These are phyloP conservation scores for Arabidopsis hybrid DNA, from an alignment of 441 rosid genomes.

Conservation along the genomic window DNA sequence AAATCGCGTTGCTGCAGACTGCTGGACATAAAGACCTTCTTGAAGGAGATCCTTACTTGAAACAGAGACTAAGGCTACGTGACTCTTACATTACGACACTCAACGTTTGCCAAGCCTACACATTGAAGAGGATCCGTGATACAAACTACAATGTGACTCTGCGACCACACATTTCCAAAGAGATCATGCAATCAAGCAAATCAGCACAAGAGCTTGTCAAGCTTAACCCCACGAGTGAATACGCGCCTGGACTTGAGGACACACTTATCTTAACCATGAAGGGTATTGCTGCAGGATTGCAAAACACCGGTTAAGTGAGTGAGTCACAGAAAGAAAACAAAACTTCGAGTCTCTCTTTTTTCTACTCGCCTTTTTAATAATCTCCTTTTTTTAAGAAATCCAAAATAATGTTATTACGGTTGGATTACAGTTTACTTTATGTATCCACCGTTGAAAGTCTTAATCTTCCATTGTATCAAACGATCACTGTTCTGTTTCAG, in stretches of 20 bases:
- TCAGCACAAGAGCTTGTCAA: slow-evolving; percentile 73
- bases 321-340: not conserved
- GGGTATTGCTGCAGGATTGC: slow-evolving; percentile 94
- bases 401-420: slow-evolving; percentile 40
- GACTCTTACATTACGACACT: slow-evolving; percentile 92
- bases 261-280: slow-evolving; percentile 97
- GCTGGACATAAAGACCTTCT: slow-evolving; percentile 93
- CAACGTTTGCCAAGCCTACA: slow-evolving; percentile 90
- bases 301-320: slow-evolving; percentile 80
- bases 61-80: slow-evolving; percentile 87
- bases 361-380: not conserved
- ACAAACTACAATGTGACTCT: slow-evolving; percentile 68
- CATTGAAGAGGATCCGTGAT: slow-evolving; percentile 85
- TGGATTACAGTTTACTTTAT: slow-evolving; percentile 38
- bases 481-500: slow-evolving; percentile 36
- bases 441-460: slow-evolving; percentile 37
- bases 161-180: slow-evolving; percentile 80
- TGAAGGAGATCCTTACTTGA: slow-evolving; percentile 91
- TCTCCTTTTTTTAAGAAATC: slow-evolving; percentile 41
- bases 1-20: slow-evolving; percentile 46
- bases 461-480: slow-evolving; percentile 38
- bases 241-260: slow-evolving; percentile 91
- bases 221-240: slow-evolving; percentile 81
- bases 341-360: not conserved
- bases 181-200: slow-evolving; percentile 70